A percentile compares a stretch with the other conserved stretches of the same genome.
These are phyloP conservation scores for Phlebiopsis flavidoalba DNA, from an alignment of 768 basidiomycete genomes.

Conservation along the genomic window DNA sequence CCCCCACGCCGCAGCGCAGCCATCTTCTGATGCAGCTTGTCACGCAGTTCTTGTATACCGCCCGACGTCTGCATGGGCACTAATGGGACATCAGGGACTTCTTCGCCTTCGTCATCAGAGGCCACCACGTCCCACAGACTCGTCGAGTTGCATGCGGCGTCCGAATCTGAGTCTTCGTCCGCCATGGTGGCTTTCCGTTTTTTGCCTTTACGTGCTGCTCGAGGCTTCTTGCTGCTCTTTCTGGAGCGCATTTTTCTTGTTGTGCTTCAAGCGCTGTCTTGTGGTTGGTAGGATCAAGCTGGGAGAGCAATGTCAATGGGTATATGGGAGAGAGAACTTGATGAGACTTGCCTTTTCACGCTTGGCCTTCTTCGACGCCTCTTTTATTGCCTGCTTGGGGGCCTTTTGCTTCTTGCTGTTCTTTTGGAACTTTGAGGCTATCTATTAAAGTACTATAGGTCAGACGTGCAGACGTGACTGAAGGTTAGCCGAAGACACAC, in stretches of 20 bases:
- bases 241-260: constrained; percentile 41
- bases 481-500: constrained; percentile 29
- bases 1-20: constrained; percentile 50
- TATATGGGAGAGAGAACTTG: not conserved
- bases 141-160: constrained; percentile 31
- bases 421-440: constrained; percentile 71
- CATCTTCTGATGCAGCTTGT: constrained; percentile 75
- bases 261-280: constrained; percentile 75
- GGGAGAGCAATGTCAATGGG: not conserved
- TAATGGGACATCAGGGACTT: constrained; percentile 22
- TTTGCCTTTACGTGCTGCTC: constrained; percentile 39
- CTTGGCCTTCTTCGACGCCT: constrained; percentile 84
- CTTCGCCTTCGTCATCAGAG: constrained; percentile 28
- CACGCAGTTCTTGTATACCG: constrained; percentile 59
- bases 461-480: not conserved
- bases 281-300: constrained; percentile 94
- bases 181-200: constrained; percentile 41
- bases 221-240: constrained; percentile 14
- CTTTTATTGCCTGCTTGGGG: constrained; percentile 82
- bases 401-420: constrained; percentile 77
- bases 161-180: constrained; percentile 24
- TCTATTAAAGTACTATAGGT: constrained; percentile 24
- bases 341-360: constrained; percentile 63
- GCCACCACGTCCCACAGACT: constrained; percentile 18
- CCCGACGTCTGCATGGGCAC: constrained; percentile 63